Evolutionary conservation across 2,329 filamentous ascomycete species (phyloP).

Genomic region (Aspergillus sp.): DNA sequence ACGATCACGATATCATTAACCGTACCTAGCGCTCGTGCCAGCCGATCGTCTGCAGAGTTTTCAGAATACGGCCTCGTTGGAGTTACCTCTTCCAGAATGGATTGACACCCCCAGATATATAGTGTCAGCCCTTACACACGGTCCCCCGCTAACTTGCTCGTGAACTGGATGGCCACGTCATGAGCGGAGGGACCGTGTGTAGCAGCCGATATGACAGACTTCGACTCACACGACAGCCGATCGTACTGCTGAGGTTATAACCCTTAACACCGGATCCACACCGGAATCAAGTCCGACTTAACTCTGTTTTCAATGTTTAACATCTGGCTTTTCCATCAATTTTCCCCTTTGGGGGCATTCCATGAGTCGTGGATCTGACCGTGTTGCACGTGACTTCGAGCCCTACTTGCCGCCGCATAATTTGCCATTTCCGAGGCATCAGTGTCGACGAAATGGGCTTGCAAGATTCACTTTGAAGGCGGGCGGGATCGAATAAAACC

Average conservation of each 20-base stretch:
- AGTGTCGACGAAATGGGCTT: background rate
- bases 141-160: background rate
- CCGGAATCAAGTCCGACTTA: conserved; percentile 2
- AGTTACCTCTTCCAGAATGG: conserved; percentile 16
- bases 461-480: background rate
- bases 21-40: conserved; percentile 6
- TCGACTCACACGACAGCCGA: conserved; percentile 1
- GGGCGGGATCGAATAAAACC: background rate
- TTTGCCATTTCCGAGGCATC: background rate
- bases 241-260: background rate
- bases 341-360: background rate
- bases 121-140: background rate
- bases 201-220: conserved; percentile 1
- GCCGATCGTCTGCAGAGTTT: conserved; percentile 9
- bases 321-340: conserved; percentile 3
- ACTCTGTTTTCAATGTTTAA: background rate
- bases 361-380: background rate
- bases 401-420: background rate
- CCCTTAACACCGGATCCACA: background rate
- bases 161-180: conserved; percentile 3
- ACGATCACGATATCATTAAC: conserved; percentile 15
- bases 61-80: conserved; percentile 10
- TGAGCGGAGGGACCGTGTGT: background rate
- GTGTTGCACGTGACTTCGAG: conserved; percentile 7
- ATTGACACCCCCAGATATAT: conserved; percentile 8